Percentiles rank a stretch among this genome's conserved stretches.
Evolutionary conservation across 2,329 filamentous ascomycete genomes (phyloP).

Genomic region (Westerdykella ornata): DNA sequence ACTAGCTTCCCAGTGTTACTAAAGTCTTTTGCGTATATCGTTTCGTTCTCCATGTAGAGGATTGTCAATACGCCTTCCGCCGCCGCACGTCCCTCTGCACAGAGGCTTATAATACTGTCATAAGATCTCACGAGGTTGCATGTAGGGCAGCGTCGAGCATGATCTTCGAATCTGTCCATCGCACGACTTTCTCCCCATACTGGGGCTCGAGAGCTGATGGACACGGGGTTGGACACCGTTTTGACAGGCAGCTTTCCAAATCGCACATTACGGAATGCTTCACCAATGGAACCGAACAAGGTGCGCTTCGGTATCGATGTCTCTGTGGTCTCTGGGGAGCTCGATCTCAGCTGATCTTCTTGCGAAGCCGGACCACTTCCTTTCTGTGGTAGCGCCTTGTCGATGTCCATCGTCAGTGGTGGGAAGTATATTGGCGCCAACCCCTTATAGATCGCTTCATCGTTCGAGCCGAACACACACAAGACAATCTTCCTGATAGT

Average conservation of each 20-base stretch:
- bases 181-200: constrained; percentile 15
- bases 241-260: constrained; percentile 14
- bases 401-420: constrained; percentile 13
- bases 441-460: constrained; percentile 28
- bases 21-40: constrained; percentile 15
- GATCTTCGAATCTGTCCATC: constrained; percentile 22
- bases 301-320: constrained; percentile 6
- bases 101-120: constrained; percentile 13
- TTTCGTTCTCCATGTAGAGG: constrained; percentile 18
- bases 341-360: neutral
- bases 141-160: constrained; percentile 17
- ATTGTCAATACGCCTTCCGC: constrained; percentile 17
- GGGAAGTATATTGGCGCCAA: constrained; percentile 30
- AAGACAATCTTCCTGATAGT: constrained; percentile 25
- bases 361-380: neutral
- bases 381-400: constrained; percentile 6
- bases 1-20: constrained; percentile 6
- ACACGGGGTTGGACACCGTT: constrained; percentile 6
- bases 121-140: constrained; percentile 21
- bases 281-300: constrained; percentile 15
- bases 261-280: constrained; percentile 19
- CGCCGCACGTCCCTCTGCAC: constrained; percentile 15
- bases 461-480: constrained; percentile 25
- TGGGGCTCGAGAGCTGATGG: constrained; percentile 1
- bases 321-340: neutral